Base-by-base conservation (phyloP, 2,329 filamentous ascomycete genomes). In the Fusarium haematococcum region DNA sequence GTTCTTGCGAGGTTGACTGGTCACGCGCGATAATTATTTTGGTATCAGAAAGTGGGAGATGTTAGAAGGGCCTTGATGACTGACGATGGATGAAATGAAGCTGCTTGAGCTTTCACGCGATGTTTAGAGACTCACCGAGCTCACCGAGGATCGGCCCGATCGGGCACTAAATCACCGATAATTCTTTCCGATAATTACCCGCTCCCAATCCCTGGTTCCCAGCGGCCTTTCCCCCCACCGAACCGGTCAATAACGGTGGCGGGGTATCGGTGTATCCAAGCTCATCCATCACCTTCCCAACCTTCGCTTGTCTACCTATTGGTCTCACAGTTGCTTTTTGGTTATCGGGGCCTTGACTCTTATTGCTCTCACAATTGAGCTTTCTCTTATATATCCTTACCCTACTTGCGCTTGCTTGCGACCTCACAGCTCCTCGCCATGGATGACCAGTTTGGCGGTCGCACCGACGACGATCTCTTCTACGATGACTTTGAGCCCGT, bases 401-500 rank as follows among this genome's bases (percentile, higher is more conserved):
- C 20, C 50, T 11, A 11, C 32, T 32, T 20, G 5, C 18, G 20
- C 6, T 5, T 14, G 20, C 5, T 25, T 18, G 13, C 3, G 10
- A 50, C 23, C 14, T 20, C 50, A n/a, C 8, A 37, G 32, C 4
- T 25, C 3, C 35, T 60, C 65, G 65, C 48, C 71, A 91, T 91
- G 89, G 89, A 91, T 25, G 89, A 91, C 73, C 89, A 91, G 77
- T 91, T 91, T 74, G 86, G 87, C 68, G 89, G 89, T 57, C 85
- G 89, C 23, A 91, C 89, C 54, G 89, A 91, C 77, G 90, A 91
- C 75, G 89, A 91, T 78, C 85, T 91, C 68, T 91, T 91, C 78
- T 87, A 88, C 69, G 90, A 91, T 74, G 89, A 91, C 76, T 90
- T 91, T 68, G 89, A 91, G 79, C 89, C 88, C 9, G 85, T 90